Conservation (phyloP, 495 filamentous ascomycete species). For the Jackrogersella minutella region DNA sequence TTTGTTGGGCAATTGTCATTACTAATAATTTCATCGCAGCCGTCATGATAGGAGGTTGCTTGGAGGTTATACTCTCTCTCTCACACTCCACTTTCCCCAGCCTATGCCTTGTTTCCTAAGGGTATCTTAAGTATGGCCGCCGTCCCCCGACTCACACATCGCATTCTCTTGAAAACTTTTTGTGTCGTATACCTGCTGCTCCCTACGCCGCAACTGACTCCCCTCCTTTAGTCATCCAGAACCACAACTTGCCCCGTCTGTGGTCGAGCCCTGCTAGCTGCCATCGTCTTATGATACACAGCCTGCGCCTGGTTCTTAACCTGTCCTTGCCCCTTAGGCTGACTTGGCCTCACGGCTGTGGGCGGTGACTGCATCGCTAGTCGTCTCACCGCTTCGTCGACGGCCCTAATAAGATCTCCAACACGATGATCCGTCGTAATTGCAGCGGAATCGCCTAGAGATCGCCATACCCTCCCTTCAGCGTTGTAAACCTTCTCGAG, state of each 20-base stretch:
- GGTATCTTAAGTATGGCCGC: slow-evolving; percentile 41
- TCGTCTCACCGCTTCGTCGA: slow-evolving; percentile 42
- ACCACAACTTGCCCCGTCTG: slow-evolving; percentile 37
- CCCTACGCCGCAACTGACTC: slow-evolving; percentile 3
- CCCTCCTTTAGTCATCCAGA: slow-evolving; percentile 44
- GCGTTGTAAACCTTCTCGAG: slow-evolving; percentile 51
- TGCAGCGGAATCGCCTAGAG: slow-evolving; percentile 46
- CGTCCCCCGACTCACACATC: slow-evolving; percentile 30
- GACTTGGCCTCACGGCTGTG: slow-evolving; percentile 32
- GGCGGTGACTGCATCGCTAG: slow-evolving; percentile 40
- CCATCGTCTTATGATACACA: slow-evolving; percentile 36
- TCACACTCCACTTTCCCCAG: slow-evolving; percentile 1
- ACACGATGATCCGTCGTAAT: slow-evolving; percentile 45
- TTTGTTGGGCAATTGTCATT: slow-evolving; percentile 19
- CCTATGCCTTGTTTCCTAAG: slow-evolving; percentile 36
- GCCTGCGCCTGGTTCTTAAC: slow-evolving; percentile 28
- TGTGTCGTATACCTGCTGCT: slow-evolving; percentile 20
- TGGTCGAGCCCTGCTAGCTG: slow-evolving; percentile 29
- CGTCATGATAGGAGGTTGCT: neutral
- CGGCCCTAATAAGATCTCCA: slow-evolving; percentile 45
- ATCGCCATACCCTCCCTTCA: slow-evolving; percentile 43
- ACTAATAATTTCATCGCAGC: slow-evolving; percentile 29
- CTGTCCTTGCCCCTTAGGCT: slow-evolving; percentile 22
- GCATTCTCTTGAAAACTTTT: slow-evolving; percentile 30
- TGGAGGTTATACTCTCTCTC: slow-evolving; percentile 1